Evolutionary conservation across 2,329 filamentous ascomycete genomes (phyloP).

Genomic region (Penicillium sp.): DNA sequence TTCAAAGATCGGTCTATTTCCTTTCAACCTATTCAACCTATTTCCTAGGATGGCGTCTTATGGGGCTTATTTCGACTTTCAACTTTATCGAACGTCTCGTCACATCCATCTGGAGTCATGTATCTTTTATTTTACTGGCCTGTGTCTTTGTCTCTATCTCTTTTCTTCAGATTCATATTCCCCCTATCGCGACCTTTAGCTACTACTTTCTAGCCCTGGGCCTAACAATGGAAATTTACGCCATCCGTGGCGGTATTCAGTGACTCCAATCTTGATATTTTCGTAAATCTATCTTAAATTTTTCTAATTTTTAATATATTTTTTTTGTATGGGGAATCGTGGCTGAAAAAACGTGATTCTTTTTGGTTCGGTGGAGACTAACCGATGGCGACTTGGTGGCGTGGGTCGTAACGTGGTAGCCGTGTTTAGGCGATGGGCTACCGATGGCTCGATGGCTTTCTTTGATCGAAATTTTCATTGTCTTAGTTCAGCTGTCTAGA

Average conservation of each 20-base stretch:
- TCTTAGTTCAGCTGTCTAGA: background rate
- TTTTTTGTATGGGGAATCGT: background rate
- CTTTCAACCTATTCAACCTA: conserved; percentile 12
- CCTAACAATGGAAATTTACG: conserved; percentile 9
- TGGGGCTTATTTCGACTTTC: background rate
- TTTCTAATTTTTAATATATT: too few species aligned
- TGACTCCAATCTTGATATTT: background rate
- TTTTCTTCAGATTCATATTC: conserved; percentile 10
- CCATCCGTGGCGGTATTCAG: background rate
- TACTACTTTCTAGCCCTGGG: conserved; percentile 23
- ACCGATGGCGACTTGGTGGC: conserved; percentile 1
- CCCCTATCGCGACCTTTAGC: conserved; percentile 11
- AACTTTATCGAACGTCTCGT: conserved; percentile 7
- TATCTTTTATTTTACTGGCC: conserved; percentile 1
- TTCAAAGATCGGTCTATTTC: conserved; percentile 7
- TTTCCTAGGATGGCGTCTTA: conserved; percentile 7
- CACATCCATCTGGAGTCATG: conserved; percentile 16
- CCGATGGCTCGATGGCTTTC: too few species aligned
- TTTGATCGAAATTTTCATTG: background rate
- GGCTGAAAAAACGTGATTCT: background rate
- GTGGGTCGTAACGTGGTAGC: conserved; percentile 1
- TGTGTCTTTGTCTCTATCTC: background rate
- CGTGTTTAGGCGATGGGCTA: background rate
- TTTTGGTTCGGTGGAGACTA: background rate
- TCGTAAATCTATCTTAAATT: background rate